Percentiles rank a stretch among this genome's conserved stretches.
phyloP scores from a whole-genome alignment of 1,284 basidiomycete species.

The Porodaedalea pini region DNA sequence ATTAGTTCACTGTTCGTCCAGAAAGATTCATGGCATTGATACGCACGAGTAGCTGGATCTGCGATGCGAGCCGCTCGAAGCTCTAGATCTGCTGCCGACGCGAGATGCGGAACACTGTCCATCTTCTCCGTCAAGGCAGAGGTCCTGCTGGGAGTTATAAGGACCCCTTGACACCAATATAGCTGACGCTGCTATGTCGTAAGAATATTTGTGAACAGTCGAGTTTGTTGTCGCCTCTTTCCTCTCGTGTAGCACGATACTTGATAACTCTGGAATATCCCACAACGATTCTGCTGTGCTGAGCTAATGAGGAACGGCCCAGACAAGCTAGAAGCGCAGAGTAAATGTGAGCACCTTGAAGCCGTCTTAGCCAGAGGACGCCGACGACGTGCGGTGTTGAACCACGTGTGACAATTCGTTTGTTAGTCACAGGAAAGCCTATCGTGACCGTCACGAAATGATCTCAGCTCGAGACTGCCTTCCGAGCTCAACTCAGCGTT shows the following conservation, averaged over 20 bases:
- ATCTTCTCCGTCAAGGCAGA: conserved; percentile 27
- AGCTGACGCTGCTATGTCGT: neutral
- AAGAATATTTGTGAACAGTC: too few relatives aligned
- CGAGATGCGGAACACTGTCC: conserved; percentile 43
- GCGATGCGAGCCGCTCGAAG: conserved; percentile 65
- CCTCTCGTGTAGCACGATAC: too few relatives aligned
- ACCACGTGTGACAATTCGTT: neutral
- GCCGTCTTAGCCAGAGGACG: neutral
- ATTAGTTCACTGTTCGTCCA: conserved; percentile 6
- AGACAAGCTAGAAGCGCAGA: too few relatives aligned
- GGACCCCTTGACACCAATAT: neutral
- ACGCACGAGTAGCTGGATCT: conserved; percentile 47
- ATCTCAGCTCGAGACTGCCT: too few relatives aligned
- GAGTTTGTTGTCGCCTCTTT: too few relatives aligned
- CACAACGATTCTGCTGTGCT: too few relatives aligned
- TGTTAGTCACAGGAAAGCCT: neutral
- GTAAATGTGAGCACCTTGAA: too few relatives aligned
- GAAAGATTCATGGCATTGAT: neutral
- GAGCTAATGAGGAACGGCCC: too few relatives aligned
- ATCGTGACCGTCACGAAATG: neutral
- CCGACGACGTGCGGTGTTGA: too few relatives aligned
- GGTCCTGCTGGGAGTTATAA: neutral
- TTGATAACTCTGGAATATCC: too few relatives aligned
- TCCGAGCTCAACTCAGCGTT: too few relatives aligned
- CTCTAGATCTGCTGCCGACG: conserved; percentile 61